These are phyloP conservation scores for Gentiana macrophylla DNA, from an alignment of 257 asterid genomes.

Conservation along the genomic window DNA sequence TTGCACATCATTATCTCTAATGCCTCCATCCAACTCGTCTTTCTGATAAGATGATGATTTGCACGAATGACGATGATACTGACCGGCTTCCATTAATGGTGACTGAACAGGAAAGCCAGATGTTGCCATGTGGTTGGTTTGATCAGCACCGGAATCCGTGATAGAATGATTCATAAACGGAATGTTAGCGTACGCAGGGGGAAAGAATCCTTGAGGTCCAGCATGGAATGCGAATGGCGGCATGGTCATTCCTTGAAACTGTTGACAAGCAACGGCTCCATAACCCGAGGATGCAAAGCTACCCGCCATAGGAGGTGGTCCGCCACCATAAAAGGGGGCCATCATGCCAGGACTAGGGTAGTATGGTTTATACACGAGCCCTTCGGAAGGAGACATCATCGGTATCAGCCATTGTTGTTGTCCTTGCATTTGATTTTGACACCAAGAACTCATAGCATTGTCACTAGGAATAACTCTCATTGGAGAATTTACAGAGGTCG, in stretches of 20 bases:
- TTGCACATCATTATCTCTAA: constrained; percentile 41
- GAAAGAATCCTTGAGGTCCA: constrained; percentile 38
- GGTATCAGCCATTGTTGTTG: constrained; percentile 88
- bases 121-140: constrained; percentile 18
- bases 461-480: constrained; percentile 22
- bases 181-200: constrained; percentile 32
- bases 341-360: constrained; percentile 45
- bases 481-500: constrained; percentile 16
- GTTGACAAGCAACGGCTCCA: constrained; percentile 33
- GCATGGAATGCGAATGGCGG: constrained; percentile 25
- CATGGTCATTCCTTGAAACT: constrained; percentile 28
- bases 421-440: constrained; percentile 44
- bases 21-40: constrained; percentile 14
- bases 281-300: constrained; percentile 35
- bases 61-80: constrained; percentile 9
- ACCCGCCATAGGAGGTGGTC: constrained; percentile 28
- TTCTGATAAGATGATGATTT: constrained; percentile 16
- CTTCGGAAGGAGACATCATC: constrained; percentile 88
- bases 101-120: constrained; percentile 13
- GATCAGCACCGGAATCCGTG: constrained; percentile 28
- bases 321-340: constrained; percentile 29
- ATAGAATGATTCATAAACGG: constrained; percentile 33
- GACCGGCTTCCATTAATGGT: constrained; percentile 18
- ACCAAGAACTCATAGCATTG: constrained; percentile 23
- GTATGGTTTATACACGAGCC: constrained; percentile 76